Evolutionary conservation across 768 basidiomycete genomes (phyloP).

Genomic region (Coprinopsis marcescibilis): DNA sequence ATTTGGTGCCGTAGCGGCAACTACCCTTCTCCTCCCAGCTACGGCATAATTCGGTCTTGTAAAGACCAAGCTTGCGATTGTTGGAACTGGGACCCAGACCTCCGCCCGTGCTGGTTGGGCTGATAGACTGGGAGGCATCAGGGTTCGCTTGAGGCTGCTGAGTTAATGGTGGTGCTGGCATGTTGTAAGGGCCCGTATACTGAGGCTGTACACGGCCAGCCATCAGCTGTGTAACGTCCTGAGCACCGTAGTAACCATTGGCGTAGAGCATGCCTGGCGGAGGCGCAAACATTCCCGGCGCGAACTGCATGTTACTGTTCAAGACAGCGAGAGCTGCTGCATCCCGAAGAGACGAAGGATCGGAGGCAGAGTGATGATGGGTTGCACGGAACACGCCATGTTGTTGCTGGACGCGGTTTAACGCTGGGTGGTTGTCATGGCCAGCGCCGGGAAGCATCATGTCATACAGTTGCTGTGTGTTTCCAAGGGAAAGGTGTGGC

Average conservation of each 20-base stretch:
- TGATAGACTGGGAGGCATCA: conserved; percentile 33
- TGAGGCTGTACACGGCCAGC: conserved; percentile 60
- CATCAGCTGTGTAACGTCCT: conserved; percentile 54
- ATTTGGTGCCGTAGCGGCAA: conserved; percentile 83
- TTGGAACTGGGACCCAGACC: conserved; percentile 79
- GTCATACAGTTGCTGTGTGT: conserved; percentile 73
- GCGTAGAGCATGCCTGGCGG: conserved; percentile 52
- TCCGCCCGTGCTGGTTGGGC: conserved; percentile 19
- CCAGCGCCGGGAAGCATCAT: conserved; percentile 64
- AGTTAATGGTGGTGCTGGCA: conserved; percentile 20
- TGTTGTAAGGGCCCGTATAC: conserved; percentile 48
- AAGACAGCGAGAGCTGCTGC: conserved; percentile 61
- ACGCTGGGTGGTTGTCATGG: conserved; percentile 55
- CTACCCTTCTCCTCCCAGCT: conserved; percentile 92
- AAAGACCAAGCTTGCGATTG: conserved; percentile 84
- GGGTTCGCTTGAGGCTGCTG: conserved; percentile 27
- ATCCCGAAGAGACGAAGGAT: conserved; percentile 73
- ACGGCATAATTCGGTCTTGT: conserved; percentile 86
- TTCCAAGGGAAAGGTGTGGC: conserved; percentile 67
- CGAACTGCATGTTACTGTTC: conserved; percentile 50
- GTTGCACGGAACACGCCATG: conserved; percentile 65
- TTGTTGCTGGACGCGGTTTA: conserved; percentile 75
- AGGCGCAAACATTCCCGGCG: conserved; percentile 52
- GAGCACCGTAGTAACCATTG: conserved; percentile 62
- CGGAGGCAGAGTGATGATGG: conserved; percentile 81